Base-by-base conservation (phyloP, 2,329 filamentous ascomycete species). In the Pseudocercospora fijiensis region DNA sequence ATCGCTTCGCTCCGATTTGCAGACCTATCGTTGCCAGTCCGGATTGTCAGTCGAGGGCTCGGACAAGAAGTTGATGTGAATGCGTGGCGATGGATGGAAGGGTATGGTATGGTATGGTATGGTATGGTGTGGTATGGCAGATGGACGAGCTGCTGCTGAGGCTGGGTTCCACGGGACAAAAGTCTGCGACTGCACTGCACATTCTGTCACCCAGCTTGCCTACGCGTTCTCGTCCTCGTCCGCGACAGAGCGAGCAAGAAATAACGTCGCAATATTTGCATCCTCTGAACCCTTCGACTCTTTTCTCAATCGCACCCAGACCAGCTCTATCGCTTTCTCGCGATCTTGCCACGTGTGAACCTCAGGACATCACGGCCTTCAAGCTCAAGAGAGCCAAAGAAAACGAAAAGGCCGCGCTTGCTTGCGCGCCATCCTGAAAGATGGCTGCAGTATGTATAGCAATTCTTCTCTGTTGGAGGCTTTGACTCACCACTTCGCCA, bases 401-500 rank as follows among this genome's bases (percentile, higher is more conserved):
- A 7, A 52, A 16, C 55, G 13, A 26, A 13, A 8, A 37, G 22
- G 53, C 18, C 20, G 63, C 63, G 47, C 58, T 43, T 33, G 27
- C 18, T 56, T 22, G 63, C 59, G 63, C 63, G 24, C 26, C 33
- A n/a, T 37, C 43, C 26, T 45, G 20, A 55, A 61, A 41, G 24
- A 65, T 65, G 63, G 59, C 63, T 33, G 63, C 63, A 43, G 57
- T 58, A 58, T 33, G 57, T 28, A 28, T 20, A 22, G 16, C n/a
- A 20, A 24, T 4, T 24, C 3, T 9, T 10, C 6, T 10, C 45
- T 56, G 1, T 6, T 1, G 22, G n/a, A 41, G 3, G 2, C 13
- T n/a, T 22, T 57, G 10, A 45, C 53, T 65, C 18, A 64, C 47
- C 16, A 10, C 7, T 41, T 16, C 41, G n/a, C 8, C 43, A 87